Evolutionary conservation across 768 basidiomycete species (phyloP).

Genomic region (Tremella mesenterica): DNA sequence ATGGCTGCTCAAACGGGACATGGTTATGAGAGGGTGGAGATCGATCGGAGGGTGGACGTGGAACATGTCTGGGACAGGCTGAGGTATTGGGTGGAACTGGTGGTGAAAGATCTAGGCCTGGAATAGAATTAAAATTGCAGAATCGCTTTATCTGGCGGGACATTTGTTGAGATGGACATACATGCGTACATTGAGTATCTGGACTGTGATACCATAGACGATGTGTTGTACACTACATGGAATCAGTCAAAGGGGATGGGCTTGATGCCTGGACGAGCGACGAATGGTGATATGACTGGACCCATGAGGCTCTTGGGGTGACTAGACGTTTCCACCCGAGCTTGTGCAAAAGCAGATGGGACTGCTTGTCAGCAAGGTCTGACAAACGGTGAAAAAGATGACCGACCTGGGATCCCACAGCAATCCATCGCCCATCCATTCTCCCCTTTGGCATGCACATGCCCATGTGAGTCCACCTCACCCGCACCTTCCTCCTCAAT

Average conservation of each 20-base stretch:
- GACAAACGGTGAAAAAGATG: not conserved
- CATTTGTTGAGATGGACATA: too few relatives aligned
- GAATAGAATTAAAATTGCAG: too few relatives aligned
- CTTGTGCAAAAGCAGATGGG: constrained; percentile 39
- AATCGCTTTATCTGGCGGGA: too few relatives aligned
- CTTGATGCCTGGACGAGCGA: constrained; percentile 35
- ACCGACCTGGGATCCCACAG: constrained; percentile 43
- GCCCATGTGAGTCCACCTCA: constrained; percentile 33
- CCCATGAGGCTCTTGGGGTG: constrained; percentile 2
- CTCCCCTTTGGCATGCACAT: constrained; percentile 33
- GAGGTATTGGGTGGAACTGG: not conserved
- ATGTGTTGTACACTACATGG: constrained; percentile 3
- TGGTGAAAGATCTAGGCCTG: not conserved
- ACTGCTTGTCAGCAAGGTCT: constrained; percentile 17
- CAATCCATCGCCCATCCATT: constrained; percentile 44
- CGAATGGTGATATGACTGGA: constrained; percentile 7
- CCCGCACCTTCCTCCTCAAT: constrained; percentile 18
- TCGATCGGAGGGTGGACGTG: constrained; percentile 23
- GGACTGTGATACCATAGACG: not conserved
- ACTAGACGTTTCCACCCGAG: constrained; percentile 21
- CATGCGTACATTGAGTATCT: not conserved
- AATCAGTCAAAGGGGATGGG: constrained; percentile 42
- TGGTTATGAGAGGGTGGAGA: constrained; percentile 22
- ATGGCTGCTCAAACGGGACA: constrained; percentile 36
- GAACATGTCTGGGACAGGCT: constrained; percentile 27